A percentile compares a stretch with the other conserved stretches of the same genome.
Evolutionary conservation across 2,329 filamentous ascomycete genomes (phyloP).

Genomic region (Paraconiothyrium sp.): DNA sequence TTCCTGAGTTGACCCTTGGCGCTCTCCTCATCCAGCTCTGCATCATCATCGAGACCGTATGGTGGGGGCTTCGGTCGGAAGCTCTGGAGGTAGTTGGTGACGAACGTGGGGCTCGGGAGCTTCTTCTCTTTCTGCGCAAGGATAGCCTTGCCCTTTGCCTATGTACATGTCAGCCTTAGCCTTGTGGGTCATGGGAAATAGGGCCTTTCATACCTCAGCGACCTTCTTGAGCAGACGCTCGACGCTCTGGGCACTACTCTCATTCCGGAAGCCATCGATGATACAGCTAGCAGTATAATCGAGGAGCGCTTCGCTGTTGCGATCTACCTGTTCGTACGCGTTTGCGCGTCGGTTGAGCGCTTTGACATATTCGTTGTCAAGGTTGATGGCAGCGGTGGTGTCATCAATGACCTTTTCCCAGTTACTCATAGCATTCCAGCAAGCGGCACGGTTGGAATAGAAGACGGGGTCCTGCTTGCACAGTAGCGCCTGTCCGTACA

Average conservation of each 20-base stretch:
- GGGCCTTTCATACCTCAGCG: conserved; percentile 66
- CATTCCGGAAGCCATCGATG: conserved; percentile 96
- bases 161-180: not conserved
- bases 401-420: conserved; percentile 98
- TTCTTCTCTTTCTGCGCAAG: conserved; percentile 82
- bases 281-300: conserved; percentile 99
- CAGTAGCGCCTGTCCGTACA: conserved; percentile 94
- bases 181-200: too few species aligned
- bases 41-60: conserved; percentile 80
- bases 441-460: conserved; percentile 98
- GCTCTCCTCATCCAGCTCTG: conserved; percentile 78
- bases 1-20: conserved; percentile 87
- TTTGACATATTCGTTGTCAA: conserved; percentile 97
- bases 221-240: conserved; percentile 96
- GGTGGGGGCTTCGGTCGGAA: conserved; percentile 87
- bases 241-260: conserved; percentile 85
- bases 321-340: conserved; percentile 91
- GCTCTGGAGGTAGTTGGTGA: conserved; percentile 98
- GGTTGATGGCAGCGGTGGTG: conserved; percentile 90
- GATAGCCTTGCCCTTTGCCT: conserved; percentile 86
- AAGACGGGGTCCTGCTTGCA: conserved; percentile 98
- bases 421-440: conserved; percentile 90
- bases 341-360: conserved; percentile 95
- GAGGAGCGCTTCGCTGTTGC: conserved; percentile 91
- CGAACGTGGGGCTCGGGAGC: conserved; percentile 93